Evolutionary conservation across 106 monocot species (phyloP).

Genomic region (Dendrobium huoshanense): DNA sequence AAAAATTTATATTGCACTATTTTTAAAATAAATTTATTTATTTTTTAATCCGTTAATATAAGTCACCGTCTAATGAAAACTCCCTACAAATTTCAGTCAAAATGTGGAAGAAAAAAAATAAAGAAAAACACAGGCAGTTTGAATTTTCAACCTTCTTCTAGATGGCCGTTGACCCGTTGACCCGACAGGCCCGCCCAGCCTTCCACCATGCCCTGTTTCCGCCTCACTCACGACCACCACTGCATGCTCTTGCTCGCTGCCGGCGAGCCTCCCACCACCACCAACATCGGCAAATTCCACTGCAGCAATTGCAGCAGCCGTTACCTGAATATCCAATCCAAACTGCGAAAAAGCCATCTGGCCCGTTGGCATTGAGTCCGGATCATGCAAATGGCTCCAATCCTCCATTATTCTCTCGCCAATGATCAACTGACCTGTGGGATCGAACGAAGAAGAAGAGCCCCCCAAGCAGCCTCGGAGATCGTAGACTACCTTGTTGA

Average conservation of each 20-base stretch:
- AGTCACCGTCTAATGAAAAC: no score
- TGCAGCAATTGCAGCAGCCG: background rate
- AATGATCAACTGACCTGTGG: background rate
- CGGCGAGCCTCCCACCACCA: background rate
- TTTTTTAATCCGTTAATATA: background rate
- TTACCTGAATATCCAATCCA: background rate
- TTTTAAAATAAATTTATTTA: background rate
- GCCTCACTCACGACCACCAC: background rate
- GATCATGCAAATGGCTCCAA: background rate
- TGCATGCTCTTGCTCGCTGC: background rate
- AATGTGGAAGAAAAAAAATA: background rate
- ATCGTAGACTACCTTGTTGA: background rate
- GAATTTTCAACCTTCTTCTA: slow-evolving; percentile 1
- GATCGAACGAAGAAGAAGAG: background rate
- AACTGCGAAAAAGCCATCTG: background rate
- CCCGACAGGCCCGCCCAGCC: background rate
- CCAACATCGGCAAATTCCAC: background rate
- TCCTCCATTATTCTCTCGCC: background rate
- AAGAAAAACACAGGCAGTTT: background rate
- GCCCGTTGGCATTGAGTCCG: background rate
- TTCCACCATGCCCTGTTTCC: background rate
- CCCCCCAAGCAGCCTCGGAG: background rate
- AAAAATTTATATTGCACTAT: background rate
- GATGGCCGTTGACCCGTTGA: background rate
- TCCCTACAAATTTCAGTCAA: no score